Evolutionary conservation across 2,329 filamentous ascomycete species (phyloP).

Genomic region (Alternaria ventricosa): DNA sequence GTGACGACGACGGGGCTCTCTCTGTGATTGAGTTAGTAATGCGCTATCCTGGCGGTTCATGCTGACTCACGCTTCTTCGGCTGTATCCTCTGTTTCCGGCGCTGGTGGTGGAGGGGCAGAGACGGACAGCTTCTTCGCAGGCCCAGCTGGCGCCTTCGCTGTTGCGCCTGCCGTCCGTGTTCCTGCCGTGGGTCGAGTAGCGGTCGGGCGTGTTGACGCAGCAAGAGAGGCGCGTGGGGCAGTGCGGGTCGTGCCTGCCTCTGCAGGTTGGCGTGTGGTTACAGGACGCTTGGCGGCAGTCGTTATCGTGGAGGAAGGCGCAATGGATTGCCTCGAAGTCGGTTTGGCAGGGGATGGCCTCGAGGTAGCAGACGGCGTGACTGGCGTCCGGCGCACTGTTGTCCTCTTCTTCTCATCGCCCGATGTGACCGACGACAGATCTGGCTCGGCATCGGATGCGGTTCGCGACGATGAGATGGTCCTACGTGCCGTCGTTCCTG

Average conservation of each 20-base stretch:
- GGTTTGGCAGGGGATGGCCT: neutral
- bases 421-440: constrained; percentile 43
- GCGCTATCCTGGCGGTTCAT: neutral
- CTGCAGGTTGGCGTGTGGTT: constrained; percentile 33
- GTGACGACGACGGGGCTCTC: constrained; percentile 31
- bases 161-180: constrained; percentile 25
- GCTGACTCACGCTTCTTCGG: constrained; percentile 12
- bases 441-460: constrained; percentile 40
- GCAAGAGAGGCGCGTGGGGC: constrained; percentile 40
- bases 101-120: constrained; percentile 16
- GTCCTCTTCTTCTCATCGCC: constrained; percentile 47
- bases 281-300: constrained; percentile 37
- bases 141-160: constrained; percentile 29
- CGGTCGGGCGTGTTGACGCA: constrained; percentile 26
- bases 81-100: constrained; percentile 11
- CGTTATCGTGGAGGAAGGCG: constrained; percentile 25
- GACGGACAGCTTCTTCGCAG: constrained; percentile 41
- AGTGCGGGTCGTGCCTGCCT: constrained; percentile 30
- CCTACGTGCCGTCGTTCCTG: constrained; percentile 32
- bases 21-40: constrained; percentile 11
- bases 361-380: constrained; percentile 23
- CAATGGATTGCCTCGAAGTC: constrained; percentile 17
- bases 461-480: constrained; percentile 29
- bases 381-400: constrained; percentile 33
- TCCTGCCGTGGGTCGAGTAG: constrained; percentile 33